These are phyloP conservation scores for Penstemon eatonii DNA, from an alignment of 257 asterid genomes.

Conservation along the genomic window DNA sequence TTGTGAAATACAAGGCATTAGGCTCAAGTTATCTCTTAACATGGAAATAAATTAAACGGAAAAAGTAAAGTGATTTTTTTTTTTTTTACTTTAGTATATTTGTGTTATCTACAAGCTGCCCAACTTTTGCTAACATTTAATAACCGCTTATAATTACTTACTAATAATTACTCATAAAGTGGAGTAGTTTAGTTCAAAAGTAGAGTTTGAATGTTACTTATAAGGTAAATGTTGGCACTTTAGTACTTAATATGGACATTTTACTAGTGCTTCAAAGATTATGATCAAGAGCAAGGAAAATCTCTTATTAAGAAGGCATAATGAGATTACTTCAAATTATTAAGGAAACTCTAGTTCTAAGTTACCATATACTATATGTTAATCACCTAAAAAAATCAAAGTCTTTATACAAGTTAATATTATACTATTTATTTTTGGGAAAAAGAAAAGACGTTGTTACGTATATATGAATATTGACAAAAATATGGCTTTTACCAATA, in stretches of 20 bases:
- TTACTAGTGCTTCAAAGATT: neutral
- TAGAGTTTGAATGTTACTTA: neutral
- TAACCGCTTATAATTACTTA: neutral
- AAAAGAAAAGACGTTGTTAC: no score
- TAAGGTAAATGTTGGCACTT: constrained; percentile 5
- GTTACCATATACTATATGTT: no score
- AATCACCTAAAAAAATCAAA: no score
- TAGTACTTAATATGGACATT: neutral
- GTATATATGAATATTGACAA: no score
- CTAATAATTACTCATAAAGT: neutral
- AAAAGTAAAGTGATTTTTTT: neutral
- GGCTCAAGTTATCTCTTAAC: constrained; percentile 24
- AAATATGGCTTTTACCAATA: no score
- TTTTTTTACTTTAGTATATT: neutral
- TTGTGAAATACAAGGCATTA: constrained; percentile 5
- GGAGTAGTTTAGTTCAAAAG: neutral
- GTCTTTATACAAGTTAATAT: no score
- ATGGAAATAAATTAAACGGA: neutral
- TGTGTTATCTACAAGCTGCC: neutral
- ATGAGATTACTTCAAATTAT: no score
- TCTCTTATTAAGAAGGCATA: no score
- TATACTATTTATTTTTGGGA: no score
- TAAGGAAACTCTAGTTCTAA: no score
- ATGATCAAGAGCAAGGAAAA: neutral
- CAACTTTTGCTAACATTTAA: constrained; percentile 9